Conservation (phyloP, 108 stramenopile species). For the Licmophora abbreviata region DNA sequence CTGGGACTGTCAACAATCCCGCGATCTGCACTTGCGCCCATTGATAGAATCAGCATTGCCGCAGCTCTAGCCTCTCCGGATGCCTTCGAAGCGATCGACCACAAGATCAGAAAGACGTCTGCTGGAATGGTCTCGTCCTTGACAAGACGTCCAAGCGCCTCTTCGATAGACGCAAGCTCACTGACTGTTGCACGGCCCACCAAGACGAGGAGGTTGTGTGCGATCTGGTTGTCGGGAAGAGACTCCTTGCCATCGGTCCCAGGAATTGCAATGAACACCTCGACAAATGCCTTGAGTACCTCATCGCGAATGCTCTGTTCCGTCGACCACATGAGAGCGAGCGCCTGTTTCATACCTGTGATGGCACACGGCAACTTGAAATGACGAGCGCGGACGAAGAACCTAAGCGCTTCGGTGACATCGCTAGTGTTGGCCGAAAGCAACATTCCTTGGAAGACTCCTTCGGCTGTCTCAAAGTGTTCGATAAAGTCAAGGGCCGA, state of each 20-base stretch:
- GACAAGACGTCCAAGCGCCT: constrained; percentile 77
- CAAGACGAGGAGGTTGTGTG: constrained; percentile 78
- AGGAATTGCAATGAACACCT: constrained; percentile 82
- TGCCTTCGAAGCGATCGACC: constrained; percentile 63
- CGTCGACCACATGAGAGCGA: constrained; percentile 89
- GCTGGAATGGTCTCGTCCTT: constrained; percentile 69
- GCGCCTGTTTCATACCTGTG: constrained; percentile 84
- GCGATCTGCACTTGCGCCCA: constrained; percentile 85
- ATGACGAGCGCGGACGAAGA: constrained; percentile 86
- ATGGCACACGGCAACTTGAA: constrained; percentile 90
- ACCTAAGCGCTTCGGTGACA: constrained; percentile 85
- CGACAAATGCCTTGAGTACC: constrained; percentile 83
- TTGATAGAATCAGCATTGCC: constrained; percentile 78
- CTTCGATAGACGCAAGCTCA: constrained; percentile 91
- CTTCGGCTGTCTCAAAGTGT: constrained; percentile 69
- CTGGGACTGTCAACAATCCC: constrained; percentile 79
- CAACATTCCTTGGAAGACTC: constrained; percentile 66
- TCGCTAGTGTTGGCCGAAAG: constrained; percentile 77
- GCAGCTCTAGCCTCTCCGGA: constrained; percentile 47
- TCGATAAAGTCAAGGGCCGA: constrained; percentile 76
- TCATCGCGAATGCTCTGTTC: constrained; percentile 82
- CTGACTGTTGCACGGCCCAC: constrained; percentile 69
- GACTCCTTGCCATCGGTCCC: constrained; percentile 69
- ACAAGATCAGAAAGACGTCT: constrained; percentile 74
- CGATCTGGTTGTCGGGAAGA: constrained; percentile 72